These are phyloP conservation scores for Daedalea quercina DNA, from an alignment of 768 basidiomycete species.

Conservation along the genomic window DNA sequence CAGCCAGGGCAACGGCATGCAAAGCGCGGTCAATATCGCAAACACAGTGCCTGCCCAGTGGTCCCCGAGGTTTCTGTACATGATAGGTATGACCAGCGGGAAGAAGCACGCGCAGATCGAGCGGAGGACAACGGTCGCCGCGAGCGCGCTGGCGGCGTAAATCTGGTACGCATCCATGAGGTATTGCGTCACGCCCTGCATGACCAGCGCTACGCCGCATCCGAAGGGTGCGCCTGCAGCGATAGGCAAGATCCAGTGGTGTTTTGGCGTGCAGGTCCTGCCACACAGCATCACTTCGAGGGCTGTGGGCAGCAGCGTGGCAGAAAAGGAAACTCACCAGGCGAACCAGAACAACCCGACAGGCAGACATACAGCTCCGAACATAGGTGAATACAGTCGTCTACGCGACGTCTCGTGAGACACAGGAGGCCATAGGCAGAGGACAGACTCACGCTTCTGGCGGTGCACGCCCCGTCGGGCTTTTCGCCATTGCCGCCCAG, in stretches of 20 bases:
- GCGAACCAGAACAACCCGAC: slow-evolving; percentile 64
- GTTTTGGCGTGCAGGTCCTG: slow-evolving; percentile 43
- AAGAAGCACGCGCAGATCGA: slow-evolving; percentile 58
- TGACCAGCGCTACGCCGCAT: slow-evolving; percentile 52
- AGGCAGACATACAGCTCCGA: slow-evolving; percentile 46
- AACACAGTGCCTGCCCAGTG: slow-evolving; percentile 51
- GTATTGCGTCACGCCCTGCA: slow-evolving; percentile 62
- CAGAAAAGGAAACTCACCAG: slow-evolving; percentile 39
- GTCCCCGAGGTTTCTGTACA: slow-evolving; percentile 49
- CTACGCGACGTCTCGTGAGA: slow-evolving; percentile 13
- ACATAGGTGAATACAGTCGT: slow-evolving; percentile 51
- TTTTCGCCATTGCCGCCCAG: slow-evolving; percentile 39
- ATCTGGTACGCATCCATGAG: slow-evolving; percentile 66
- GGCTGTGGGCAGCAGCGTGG: neutral
- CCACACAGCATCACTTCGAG: neutral
- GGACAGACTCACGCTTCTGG: slow-evolving; percentile 47
- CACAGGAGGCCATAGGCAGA: neutral
- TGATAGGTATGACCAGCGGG: slow-evolving; percentile 47
- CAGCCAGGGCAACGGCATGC: slow-evolving; percentile 49
- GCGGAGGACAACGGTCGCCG: slow-evolving; percentile 61
- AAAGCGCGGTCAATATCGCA: slow-evolving; percentile 41
- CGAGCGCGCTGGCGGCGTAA: slow-evolving; percentile 62
- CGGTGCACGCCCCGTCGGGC: slow-evolving; percentile 41
- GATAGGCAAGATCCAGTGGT: slow-evolving; percentile 66
- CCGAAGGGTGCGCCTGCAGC: slow-evolving; percentile 66